phyloP scores from a whole-genome alignment of 495 filamentous ascomycete species.

The Penicillium chermesinum region DNA sequence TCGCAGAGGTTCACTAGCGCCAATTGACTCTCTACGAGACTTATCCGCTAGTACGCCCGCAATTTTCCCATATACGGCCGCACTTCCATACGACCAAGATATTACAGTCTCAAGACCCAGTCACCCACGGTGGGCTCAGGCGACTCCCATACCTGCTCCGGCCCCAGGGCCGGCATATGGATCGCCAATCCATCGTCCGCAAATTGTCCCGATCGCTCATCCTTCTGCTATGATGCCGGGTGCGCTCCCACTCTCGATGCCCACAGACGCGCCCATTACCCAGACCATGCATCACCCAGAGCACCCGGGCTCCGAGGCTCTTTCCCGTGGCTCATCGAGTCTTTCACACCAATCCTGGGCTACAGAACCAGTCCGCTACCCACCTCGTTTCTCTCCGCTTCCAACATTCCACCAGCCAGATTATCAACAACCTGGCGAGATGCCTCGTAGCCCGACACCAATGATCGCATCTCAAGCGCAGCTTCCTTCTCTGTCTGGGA shows the following conservation, averaged over 20 bases:
- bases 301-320: slow-evolving; percentile 20
- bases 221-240: slow-evolving; percentile 42
- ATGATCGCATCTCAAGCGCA: slow-evolving; percentile 11
- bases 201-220: slow-evolving; percentile 17
- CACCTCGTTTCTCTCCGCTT: slow-evolving; percentile 25
- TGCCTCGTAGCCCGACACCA: slow-evolving; percentile 2
- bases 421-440: background rate
- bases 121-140: background rate
- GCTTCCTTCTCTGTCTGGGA: slow-evolving; percentile 14
- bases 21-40: slow-evolving; percentile 13
- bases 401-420: slow-evolving; percentile 11
- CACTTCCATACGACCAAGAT: slow-evolving; percentile 29
- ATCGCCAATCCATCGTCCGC: background rate
- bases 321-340: slow-evolving; percentile 31
- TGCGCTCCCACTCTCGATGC: slow-evolving; percentile 21
- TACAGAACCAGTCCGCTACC: slow-evolving; percentile 33
- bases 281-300: slow-evolving; percentile 17
- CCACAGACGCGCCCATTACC: slow-evolving; percentile 5
- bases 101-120: slow-evolving; percentile 20
- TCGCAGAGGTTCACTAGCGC: slow-evolving; percentile 21
- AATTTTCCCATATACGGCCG: slow-evolving; percentile 14
- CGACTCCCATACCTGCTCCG: background rate
- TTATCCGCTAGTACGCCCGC: slow-evolving; percentile 18
- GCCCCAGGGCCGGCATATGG: background rate
- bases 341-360: slow-evolving; percentile 38